phyloP scores from a whole-genome alignment of 2,329 filamentous ascomycete species.

The Amesomyces nigricolor region DNA sequence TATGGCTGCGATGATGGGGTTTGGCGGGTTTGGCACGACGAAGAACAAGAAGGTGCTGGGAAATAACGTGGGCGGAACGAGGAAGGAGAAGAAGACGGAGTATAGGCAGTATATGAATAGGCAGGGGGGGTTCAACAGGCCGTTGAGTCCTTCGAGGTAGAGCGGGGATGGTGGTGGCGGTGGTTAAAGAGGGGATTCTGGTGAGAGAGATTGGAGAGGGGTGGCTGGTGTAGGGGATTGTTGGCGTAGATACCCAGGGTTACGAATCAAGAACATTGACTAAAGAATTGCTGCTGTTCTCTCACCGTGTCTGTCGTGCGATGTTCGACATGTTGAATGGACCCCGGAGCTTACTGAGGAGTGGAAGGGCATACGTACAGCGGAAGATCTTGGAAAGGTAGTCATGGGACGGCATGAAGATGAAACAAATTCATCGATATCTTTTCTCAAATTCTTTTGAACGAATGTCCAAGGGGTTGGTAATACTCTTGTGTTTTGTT shows the following conservation, averaged over 20 bases:
- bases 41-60: conserved; percentile 85
- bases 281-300: too few relatives aligned
- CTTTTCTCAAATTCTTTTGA: too few relatives aligned
- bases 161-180: not conserved
- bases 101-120: conserved; percentile 98
- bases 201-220: not conserved
- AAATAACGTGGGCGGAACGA: conserved; percentile 75
- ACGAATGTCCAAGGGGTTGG: too few relatives aligned
- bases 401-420: too few relatives aligned
- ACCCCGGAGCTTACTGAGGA: too few relatives aligned
- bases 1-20: conserved; percentile 87
- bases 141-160: conserved; percentile 54
- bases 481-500: too few relatives aligned
- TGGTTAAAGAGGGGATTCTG: not conserved
- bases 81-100: conserved; percentile 90
- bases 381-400: too few relatives aligned
- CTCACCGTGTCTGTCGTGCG: too few relatives aligned
- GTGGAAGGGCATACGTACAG: too few relatives aligned
- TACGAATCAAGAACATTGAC: not conserved
- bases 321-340: too few relatives aligned
- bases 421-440: too few relatives aligned
- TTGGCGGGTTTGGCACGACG: conserved; percentile 76
- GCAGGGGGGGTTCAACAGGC: conserved; percentile 74
- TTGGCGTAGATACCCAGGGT: conserved; percentile 16
- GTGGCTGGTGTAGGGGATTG: not conserved